Percentiles rank a stretch among this genome's conserved stretches.
These are phyloP conservation scores for Beauveria sp. DNA, from an alignment of 2,329 filamentous ascomycete species.

Conservation along the genomic window DNA sequence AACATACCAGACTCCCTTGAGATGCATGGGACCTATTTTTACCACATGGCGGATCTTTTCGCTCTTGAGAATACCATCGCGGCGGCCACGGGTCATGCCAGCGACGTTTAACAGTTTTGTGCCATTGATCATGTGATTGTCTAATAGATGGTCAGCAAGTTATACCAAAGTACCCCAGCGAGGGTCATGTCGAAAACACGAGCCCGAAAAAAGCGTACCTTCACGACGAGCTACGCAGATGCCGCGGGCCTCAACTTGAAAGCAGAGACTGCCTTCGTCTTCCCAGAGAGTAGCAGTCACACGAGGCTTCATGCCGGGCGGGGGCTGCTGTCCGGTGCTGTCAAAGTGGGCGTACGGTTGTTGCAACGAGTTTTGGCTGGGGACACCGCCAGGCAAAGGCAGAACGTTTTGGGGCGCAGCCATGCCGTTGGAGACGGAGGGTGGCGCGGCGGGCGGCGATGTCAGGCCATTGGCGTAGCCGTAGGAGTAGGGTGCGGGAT, in stretches of 20 bases:
- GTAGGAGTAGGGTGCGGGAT: slow-evolving; percentile 60
- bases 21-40: slow-evolving; percentile 97
- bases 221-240: slow-evolving; percentile 93
- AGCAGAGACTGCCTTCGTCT: slow-evolving; percentile 94
- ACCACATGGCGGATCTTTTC: slow-evolving; percentile 96
- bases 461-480: slow-evolving; percentile 69
- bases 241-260: slow-evolving; percentile 92
- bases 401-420: slow-evolving; percentile 55
- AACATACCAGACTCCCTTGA: slow-evolving; percentile 92
- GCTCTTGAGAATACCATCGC: slow-evolving; percentile 95
- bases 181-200: not conserved
- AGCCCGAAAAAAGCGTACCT: slow-evolving; percentile 45
- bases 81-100: slow-evolving; percentile 91
- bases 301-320: slow-evolving; percentile 89
- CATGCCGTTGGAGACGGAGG: slow-evolving; percentile 65
- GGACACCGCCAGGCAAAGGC: slow-evolving; percentile 53
- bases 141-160: slow-evolving; percentile 24
- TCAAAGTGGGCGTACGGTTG: slow-evolving; percentile 60
- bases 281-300: slow-evolving; percentile 98
- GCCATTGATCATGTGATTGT: slow-evolving; percentile 99
- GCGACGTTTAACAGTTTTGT: slow-evolving; percentile 96
- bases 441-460: slow-evolving; percentile 64
- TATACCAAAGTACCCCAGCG: not conserved
- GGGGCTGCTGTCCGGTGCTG: slow-evolving; percentile 84
- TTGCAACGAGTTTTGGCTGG: slow-evolving; percentile 40